phyloP scores from a whole-genome alignment of 2,329 filamentous ascomycete genomes.

The Gaeumannomyces sp. region DNA sequence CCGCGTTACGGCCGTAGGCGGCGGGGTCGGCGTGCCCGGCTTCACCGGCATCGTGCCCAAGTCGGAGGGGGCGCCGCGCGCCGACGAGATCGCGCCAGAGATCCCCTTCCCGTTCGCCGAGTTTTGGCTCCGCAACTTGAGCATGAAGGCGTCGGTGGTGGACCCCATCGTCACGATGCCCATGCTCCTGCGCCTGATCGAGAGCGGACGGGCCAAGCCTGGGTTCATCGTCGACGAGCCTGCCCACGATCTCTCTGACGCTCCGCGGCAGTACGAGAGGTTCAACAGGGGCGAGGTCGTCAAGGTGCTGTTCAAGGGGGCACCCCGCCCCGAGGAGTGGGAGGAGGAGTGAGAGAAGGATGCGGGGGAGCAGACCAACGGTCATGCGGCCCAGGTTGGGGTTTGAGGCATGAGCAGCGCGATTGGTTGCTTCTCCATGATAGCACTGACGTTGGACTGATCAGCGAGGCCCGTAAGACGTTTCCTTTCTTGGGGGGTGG shows the following conservation, averaged over 20 bases:
- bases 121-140: conserved; percentile 16
- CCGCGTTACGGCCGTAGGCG: conserved; percentile 14
- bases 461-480: too few relatives aligned
- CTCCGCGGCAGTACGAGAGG: conserved; percentile 20
- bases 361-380: too few relatives aligned
- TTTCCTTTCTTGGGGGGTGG: too few relatives aligned
- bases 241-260: conserved; percentile 22
- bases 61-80: conserved; percentile 15
- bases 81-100: conserved; percentile 9
- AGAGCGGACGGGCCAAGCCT: conserved; percentile 19
- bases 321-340: conserved; percentile 3
- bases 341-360: conserved; percentile 5
- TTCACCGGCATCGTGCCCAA: conserved; percentile 14
- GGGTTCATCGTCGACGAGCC: conserved; percentile 23
- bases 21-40: conserved; percentile 20
- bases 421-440: too few relatives aligned
- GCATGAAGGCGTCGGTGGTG: conserved; percentile 12
- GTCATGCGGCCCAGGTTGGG: too few relatives aligned
- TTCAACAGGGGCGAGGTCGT: conserved; percentile 19
- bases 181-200: conserved; percentile 20
- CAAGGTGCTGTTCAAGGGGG: conserved; percentile 18
- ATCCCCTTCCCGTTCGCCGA: conserved; percentile 17
- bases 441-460: too few relatives aligned
- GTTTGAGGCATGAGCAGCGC: too few relatives aligned
- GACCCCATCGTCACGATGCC: conserved; percentile 14